These are phyloP conservation scores for Coprinopsis marcescibilis DNA, from an alignment of 768 basidiomycete species.

Conservation along the genomic window DNA sequence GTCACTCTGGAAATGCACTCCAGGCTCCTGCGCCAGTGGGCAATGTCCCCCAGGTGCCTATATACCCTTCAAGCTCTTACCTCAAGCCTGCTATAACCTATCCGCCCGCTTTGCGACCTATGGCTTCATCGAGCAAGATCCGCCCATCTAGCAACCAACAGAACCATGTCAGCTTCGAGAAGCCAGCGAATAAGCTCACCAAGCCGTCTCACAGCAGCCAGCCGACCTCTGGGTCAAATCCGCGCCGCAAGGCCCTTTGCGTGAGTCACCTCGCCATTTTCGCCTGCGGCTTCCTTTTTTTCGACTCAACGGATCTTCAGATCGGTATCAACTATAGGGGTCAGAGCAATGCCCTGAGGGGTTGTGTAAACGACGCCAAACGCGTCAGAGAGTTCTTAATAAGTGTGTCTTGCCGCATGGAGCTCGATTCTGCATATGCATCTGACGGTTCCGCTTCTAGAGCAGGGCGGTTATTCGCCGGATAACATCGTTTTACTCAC, in stretches of 20 bases:
- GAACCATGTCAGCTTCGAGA: conserved; percentile 5
- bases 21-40: neutral
- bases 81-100: conserved; percentile 11
- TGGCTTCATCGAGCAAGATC: conserved; percentile 4
- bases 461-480: conserved; percentile 44
- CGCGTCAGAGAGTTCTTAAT: conserved; percentile 66
- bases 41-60: conserved; percentile 4
- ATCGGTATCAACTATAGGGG: conserved; percentile 80
- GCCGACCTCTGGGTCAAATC: conserved; percentile 47
- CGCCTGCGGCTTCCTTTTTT: conserved; percentile 1
- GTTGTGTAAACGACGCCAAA: conserved; percentile 78
- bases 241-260: conserved; percentile 69
- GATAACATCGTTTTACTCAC: conserved; percentile 68
- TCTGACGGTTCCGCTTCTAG: conserved; percentile 13
- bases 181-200: conserved; percentile 6
- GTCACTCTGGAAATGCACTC: conserved; percentile 7
- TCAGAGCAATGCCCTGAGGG: conserved; percentile 54
- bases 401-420: conserved; percentile 38
- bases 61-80: conserved; percentile 2
- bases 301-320: no score
- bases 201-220: conserved; percentile 7
- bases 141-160: conserved; percentile 4
- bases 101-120: conserved; percentile 15
- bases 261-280: conserved; percentile 35
- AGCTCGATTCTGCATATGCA: no score